A percentile compares a stretch with the other conserved stretches of the same genome.
These are phyloP conservation scores for Phialophora chinensis DNA, from an alignment of 2,329 filamentous ascomycete species.

Conservation along the genomic window DNA sequence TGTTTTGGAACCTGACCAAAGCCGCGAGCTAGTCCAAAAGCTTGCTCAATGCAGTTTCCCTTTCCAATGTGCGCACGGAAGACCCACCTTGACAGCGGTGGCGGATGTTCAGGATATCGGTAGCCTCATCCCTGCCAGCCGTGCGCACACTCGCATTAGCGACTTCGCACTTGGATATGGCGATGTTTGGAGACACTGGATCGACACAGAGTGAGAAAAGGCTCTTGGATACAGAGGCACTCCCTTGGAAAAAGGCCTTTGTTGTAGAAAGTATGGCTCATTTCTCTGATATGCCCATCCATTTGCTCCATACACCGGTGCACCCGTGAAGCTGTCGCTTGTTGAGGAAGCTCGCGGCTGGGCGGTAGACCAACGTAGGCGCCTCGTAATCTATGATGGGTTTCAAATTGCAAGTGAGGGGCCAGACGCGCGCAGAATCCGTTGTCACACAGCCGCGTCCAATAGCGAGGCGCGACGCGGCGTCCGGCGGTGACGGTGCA, in stretches of 20 bases:
- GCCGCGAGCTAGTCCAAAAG: slow-evolving; percentile 46
- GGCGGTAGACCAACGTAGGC: slow-evolving; percentile 12
- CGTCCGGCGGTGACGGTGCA: slow-evolving; percentile 17
- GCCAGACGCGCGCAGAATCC: slow-evolving; percentile 25
- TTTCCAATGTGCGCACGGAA: slow-evolving; percentile 59
- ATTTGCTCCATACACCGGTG: background rate
- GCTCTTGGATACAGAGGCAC: background rate
- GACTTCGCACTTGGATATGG: slow-evolving; percentile 26
- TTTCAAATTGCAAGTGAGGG: slow-evolving; percentile 18
- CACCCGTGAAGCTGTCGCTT: background rate
- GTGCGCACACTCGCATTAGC: slow-evolving; percentile 1
- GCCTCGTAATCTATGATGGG: slow-evolving; percentile 15
- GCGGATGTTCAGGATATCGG: slow-evolving; percentile 42
- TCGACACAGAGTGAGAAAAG: slow-evolving; percentile 16
- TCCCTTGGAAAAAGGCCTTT: background rate
- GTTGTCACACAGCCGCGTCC: slow-evolving; percentile 21
- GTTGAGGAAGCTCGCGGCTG: background rate
- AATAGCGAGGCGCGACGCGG: slow-evolving; percentile 18
- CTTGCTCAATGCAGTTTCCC: slow-evolving; percentile 54
- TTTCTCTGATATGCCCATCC: background rate
- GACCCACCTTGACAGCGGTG: slow-evolving; percentile 56
- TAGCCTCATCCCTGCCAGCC: background rate
- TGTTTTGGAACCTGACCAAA: slow-evolving; percentile 47
- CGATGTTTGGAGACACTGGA: slow-evolving; percentile 28
- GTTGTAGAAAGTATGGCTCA: background rate